These are phyloP conservation scores for Leishmania gerbilli DNA, from an alignment of 208 protist genomes.

Conservation along the genomic window DNA sequence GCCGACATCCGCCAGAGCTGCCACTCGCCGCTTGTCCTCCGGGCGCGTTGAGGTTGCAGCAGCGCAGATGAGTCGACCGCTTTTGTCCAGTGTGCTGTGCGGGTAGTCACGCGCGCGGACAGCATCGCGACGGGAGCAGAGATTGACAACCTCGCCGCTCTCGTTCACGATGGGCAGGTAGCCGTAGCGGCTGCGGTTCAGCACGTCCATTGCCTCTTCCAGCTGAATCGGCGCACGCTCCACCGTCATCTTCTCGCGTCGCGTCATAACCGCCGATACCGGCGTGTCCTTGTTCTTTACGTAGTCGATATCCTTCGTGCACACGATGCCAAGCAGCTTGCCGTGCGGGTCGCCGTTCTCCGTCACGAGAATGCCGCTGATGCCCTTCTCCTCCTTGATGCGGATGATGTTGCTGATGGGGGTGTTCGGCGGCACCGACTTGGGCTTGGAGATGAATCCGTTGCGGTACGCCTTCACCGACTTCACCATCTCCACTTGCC, in stretches of 20 bases:
- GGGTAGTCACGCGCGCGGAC: constrained; percentile 83
- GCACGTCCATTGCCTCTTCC: constrained; percentile 95
- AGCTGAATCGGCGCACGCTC: constrained; percentile 86
- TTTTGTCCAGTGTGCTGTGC: constrained; percentile 81
- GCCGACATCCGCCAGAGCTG: constrained; percentile 85
- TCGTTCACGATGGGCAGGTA: constrained; percentile 98
- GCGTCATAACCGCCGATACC: constrained; percentile 89
- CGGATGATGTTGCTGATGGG: constrained; percentile 88
- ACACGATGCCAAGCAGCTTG: constrained; percentile 97
- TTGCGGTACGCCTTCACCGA: constrained; percentile 97
- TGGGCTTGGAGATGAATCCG: constrained; percentile 97
- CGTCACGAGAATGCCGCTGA: constrained; percentile 97
- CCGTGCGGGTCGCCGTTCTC: constrained; percentile 93
- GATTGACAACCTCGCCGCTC: constrained; percentile 87
- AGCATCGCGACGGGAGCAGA: constrained; percentile 90
- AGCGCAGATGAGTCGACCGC: constrained; percentile 81
- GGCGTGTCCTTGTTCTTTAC: constrained; percentile 83
- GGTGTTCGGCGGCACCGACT: constrained; percentile 82
- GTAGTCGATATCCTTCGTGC: constrained; percentile 97
- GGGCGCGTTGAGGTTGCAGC: constrained; percentile 93
- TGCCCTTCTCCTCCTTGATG: constrained; percentile 94
- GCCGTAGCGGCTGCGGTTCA: constrained; percentile 92
- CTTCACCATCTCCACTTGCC: constrained; percentile 93
- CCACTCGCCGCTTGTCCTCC: constrained; percentile 87
- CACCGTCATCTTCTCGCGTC: constrained; percentile 78